These are phyloP conservation scores for Martiniozyma asiatica DNA, from an alignment of 1,139 yeast species.

Conservation along the genomic window DNA sequence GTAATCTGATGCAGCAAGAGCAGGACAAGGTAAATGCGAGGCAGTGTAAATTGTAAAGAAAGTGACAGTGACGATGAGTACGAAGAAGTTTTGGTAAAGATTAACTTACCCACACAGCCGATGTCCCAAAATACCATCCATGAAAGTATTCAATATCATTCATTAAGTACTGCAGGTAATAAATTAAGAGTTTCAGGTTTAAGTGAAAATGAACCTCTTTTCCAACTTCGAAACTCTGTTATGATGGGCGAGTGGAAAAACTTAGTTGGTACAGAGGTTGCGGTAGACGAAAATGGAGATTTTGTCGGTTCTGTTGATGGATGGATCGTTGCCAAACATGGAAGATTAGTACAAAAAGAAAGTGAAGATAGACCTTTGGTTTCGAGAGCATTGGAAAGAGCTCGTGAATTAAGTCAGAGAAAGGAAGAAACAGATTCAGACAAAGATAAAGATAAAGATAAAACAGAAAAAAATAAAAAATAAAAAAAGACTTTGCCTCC, in stretches of 20 bases:
- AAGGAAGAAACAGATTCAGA: too few relatives aligned
- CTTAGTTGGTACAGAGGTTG: constrained; percentile 73
- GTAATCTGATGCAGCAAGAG: constrained; percentile 18
- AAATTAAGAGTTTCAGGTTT: constrained; percentile 40
- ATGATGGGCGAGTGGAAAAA: constrained; percentile 72
- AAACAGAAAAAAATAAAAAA: too few relatives aligned
- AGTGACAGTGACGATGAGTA: constrained; percentile 16
- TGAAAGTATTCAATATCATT: too few relatives aligned
- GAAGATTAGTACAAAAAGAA: constrained; percentile 15
- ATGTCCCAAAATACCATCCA: constrained; percentile 5
- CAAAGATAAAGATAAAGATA: too few relatives aligned
- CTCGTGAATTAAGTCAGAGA: constrained; percentile 1
- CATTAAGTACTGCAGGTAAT: constrained; percentile 9
- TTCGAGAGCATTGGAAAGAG: constrained; percentile 11
- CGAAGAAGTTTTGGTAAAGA: constrained; percentile 30
- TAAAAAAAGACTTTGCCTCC: too few relatives aligned
- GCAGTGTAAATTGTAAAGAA: constrained; percentile 11
- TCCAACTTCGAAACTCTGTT: constrained; percentile 41
- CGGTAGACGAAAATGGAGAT: constrained; percentile 47
- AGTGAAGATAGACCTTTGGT: constrained; percentile 14
- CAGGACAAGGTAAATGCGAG: constrained; percentile 11
- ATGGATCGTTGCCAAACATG: constrained; percentile 20
- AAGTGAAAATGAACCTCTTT: constrained; percentile 37
- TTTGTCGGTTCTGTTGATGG: constrained; percentile 25
- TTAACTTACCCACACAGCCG: constrained; percentile 27